phyloP scores from a whole-genome alignment of 2,329 filamentous ascomycete species.

The Purpureocillium takamizusanense region DNA sequence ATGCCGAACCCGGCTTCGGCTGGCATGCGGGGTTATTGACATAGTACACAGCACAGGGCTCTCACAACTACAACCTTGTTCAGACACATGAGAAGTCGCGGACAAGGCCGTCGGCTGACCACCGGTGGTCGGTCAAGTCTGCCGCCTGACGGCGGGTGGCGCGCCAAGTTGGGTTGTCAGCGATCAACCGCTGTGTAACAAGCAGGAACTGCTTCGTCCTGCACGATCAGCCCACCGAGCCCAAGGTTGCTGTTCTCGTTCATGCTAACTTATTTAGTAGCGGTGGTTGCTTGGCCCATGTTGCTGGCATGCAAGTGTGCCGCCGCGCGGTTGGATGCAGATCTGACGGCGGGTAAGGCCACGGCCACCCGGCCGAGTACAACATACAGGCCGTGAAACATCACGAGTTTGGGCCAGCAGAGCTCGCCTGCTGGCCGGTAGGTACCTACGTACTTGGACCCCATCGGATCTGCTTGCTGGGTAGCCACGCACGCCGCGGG shows the following conservation, averaged over 20 bases:
- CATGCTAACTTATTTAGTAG: no score
- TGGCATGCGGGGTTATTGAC: no score
- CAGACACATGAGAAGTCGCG: no score
- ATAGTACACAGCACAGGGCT: no score
- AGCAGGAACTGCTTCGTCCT: not conserved
- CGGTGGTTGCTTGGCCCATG: no score
- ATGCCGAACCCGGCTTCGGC: no score
- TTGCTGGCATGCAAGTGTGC: not conserved
- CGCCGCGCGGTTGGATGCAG: constrained; percentile 3
- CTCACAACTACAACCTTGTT: no score
- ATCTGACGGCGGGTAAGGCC: constrained; percentile 5
- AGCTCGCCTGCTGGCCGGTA: constrained; percentile 1
- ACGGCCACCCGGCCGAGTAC: not conserved
- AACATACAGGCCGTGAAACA: not conserved
- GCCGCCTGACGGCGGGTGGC: constrained; percentile 2
- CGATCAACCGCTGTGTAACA: constrained; percentile 1
- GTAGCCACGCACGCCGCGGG: no score
- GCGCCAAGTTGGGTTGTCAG: constrained; percentile 3
- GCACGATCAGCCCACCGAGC: no score
- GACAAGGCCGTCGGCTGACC: no score
- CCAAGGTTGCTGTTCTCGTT: no score
- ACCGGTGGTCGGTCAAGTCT: not conserved
- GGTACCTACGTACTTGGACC: not conserved
- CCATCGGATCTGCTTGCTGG: no score
- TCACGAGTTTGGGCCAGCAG: not conserved